Evolutionary conservation across 2,329 filamentous ascomycete genomes (phyloP).

Genomic region (Pseudocercospora pini-densiflorae): DNA sequence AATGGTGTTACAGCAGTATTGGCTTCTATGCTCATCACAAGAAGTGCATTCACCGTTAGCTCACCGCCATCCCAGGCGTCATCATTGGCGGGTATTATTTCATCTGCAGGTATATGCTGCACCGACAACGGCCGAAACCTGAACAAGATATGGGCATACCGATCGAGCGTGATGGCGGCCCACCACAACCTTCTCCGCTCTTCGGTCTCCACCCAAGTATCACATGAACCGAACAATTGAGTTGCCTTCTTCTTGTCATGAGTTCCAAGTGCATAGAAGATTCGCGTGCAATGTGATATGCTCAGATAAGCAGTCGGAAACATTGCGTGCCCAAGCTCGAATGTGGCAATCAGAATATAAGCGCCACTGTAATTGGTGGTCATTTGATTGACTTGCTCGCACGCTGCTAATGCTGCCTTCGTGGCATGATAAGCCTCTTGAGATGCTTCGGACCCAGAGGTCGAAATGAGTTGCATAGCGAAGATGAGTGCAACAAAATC

Average conservation of each 20-base stretch:
- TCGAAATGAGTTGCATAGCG: slow-evolving; percentile 22
- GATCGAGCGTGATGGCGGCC: slow-evolving; percentile 28
- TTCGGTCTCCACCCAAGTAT: slow-evolving; percentile 28
- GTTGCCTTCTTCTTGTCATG: slow-evolving; percentile 29
- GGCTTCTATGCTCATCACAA: slow-evolving; percentile 30
- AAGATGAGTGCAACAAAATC: slow-evolving; percentile 16
- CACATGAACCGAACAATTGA: slow-evolving; percentile 13
- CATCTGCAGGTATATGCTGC: slow-evolving; percentile 18
- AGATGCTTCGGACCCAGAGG: slow-evolving; percentile 1
- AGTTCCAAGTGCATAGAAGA: slow-evolving; percentile 22
- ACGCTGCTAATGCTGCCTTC: slow-evolving; percentile 22
- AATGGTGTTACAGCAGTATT: slow-evolving; percentile 26
- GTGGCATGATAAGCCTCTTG: slow-evolving; percentile 13
- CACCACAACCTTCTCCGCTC: slow-evolving; percentile 29
- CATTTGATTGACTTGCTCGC: slow-evolving; percentile 22
- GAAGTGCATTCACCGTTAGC: slow-evolving; percentile 25
- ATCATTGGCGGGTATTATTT: slow-evolving; percentile 24
- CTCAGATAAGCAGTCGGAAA: slow-evolving; percentile 28
- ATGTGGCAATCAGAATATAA: slow-evolving; percentile 23
- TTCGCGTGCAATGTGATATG: slow-evolving; percentile 15
- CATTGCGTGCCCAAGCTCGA: slow-evolving; percentile 26
- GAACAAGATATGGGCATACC: slow-evolving; percentile 25
- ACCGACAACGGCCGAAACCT: slow-evolving; percentile 25
- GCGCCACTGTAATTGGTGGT: slow-evolving; percentile 25
- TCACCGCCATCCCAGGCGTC: slow-evolving; percentile 26